Conservation (phyloP, 768 basidiomycete species). For the Mycena chlorophos region DNA sequence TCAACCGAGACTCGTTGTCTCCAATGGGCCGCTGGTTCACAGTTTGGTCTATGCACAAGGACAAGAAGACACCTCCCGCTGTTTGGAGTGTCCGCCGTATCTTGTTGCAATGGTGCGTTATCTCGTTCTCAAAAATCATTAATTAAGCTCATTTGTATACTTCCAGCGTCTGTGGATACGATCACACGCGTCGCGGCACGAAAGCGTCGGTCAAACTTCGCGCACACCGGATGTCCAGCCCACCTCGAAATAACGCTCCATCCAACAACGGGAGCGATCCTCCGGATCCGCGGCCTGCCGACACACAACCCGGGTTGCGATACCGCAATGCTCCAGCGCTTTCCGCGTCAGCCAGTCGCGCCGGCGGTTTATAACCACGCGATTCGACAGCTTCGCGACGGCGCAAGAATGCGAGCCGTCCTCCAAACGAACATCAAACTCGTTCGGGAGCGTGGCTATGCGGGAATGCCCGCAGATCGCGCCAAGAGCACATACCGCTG, state of each 20-base stretch:
- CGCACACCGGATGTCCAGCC: not conserved
- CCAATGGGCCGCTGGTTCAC: not conserved
- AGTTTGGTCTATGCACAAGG: not conserved
- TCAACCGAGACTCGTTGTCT: not conserved
- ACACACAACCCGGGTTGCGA: not conserved
- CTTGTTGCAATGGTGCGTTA: not conserved
- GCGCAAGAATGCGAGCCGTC: not conserved
- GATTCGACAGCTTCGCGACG: not conserved
- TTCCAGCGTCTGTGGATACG: not conserved
- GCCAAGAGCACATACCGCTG: slow-evolving; percentile 1
- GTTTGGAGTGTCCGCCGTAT: not conserved
- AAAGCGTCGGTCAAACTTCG: too few species aligned
- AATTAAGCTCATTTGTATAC: not conserved
- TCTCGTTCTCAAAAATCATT: too few species aligned
- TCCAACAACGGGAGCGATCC: not conserved
- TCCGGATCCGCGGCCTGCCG: not conserved
- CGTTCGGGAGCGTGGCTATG: not conserved
- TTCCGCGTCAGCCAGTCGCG: not conserved
- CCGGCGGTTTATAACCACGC: not conserved
- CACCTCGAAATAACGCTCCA: not conserved
- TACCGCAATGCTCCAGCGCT: not conserved
- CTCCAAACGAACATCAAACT: not conserved
- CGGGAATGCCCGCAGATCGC: not conserved
- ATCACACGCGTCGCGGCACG: not conserved
- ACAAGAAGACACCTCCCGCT: not conserved